Evolutionary conservation across 1,284 basidiomycete genomes (phyloP).

Genomic region (Sanghuangporus sanghuang): DNA sequence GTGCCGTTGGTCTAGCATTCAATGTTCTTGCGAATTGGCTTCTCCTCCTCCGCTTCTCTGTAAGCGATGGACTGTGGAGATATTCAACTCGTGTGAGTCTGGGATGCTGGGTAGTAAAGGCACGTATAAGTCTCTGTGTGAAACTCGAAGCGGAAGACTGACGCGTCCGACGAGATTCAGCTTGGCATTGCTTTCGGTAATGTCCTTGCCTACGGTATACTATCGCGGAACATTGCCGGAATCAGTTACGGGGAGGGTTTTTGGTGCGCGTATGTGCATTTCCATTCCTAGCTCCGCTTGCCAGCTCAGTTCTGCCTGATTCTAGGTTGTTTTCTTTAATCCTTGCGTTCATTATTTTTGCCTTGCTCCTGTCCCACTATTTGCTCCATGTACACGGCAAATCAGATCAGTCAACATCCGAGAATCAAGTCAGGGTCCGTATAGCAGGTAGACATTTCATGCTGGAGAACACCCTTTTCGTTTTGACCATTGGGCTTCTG

Average conservation of each 20-base stretch:
- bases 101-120: constrained; percentile 35
- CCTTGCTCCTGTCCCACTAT: constrained; percentile 32
- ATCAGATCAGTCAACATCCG: constrained; percentile 8
- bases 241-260: constrained; percentile 33
- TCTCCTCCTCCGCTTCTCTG: constrained; percentile 35
- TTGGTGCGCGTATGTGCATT: constrained; percentile 32
- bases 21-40: constrained; percentile 37
- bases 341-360: constrained; percentile 30
- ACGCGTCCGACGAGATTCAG: constrained; percentile 5
- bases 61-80: constrained; percentile 26
- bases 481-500: constrained; percentile 27
- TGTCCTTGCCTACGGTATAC: constrained; percentile 30
- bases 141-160: background rate
- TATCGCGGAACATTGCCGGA: constrained; percentile 25
- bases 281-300: background rate
- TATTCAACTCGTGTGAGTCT: constrained; percentile 29
- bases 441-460: constrained; percentile 34
- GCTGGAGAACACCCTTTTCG: constrained; percentile 32
- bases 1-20: constrained; percentile 32
- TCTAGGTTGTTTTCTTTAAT: constrained; percentile 31
- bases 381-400: constrained; percentile 25
- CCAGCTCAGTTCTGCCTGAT: background rate
- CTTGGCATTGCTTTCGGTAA: constrained; percentile 32
- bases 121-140: constrained; percentile 3
- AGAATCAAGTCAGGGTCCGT: constrained; percentile 25